These are phyloP conservation scores for Tephrocybe rancida DNA, from an alignment of 768 basidiomycete genomes.

Conservation along the genomic window DNA sequence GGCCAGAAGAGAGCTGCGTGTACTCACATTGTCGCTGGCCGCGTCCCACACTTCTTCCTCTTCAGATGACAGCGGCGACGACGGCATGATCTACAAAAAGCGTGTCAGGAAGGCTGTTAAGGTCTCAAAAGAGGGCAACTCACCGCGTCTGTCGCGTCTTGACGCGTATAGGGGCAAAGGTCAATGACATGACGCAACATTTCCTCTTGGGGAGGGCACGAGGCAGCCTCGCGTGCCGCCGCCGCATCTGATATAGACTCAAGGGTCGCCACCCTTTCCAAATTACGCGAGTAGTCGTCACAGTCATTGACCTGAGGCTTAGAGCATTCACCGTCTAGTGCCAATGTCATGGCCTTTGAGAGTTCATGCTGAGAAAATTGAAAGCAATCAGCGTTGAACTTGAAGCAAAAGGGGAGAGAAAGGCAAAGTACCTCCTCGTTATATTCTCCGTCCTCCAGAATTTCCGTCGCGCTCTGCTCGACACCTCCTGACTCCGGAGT, in stretches of 20 bases:
- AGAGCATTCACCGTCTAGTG: conserved; percentile 3
- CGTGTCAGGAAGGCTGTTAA: not conserved
- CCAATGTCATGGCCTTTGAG: conserved; percentile 11
- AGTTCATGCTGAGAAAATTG: conserved; percentile 11
- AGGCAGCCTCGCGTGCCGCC: conserved; percentile 9
- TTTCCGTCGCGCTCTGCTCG: conserved; percentile 9
- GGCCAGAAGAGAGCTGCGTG: not conserved
- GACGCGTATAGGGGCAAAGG: conserved; percentile 5
- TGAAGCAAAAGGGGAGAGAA: not conserved
- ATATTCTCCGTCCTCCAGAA: conserved; percentile 13
- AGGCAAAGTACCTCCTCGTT: not conserved
- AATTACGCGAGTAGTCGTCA: not conserved
- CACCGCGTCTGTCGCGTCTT: conserved; percentile 5
- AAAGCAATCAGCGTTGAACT: not conserved
- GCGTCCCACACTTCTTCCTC: conserved; percentile 15
- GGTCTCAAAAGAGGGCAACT: not conserved
- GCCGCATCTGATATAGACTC: conserved; percentile 1
- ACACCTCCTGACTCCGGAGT: conserved; percentile 7
- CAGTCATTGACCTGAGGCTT: not conserved
- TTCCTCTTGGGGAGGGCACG: conserved; percentile 12
- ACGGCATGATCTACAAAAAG: conserved; percentile 1
- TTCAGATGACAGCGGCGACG: not conserved
- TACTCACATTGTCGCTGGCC: conserved; percentile 16
- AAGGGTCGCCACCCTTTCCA: not conserved
- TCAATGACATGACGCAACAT: conserved; percentile 10